Evolutionary conservation across 371 early-diverging fungal genomes (phyloP), one percentile per base, ranked within the genome.

Genomic region (Enteropsectra breve): DNA sequence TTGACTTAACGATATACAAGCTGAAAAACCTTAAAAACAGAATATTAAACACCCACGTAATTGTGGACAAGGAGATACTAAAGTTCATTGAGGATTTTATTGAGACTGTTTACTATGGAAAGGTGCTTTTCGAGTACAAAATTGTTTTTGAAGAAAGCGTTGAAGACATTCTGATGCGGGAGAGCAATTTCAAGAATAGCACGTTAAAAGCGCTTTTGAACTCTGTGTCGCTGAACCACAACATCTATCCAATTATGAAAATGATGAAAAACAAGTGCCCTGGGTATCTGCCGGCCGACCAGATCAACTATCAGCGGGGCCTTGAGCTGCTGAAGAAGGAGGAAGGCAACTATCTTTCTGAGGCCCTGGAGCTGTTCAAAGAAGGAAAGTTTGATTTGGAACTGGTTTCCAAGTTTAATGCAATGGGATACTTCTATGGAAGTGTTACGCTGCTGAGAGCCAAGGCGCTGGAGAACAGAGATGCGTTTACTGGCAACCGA

Each of bases 251-350:
- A 1, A 32, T 74, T 1, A 45, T 74, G 49, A 74, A 66, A 30
- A 55, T 23, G 0, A 30, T 74, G 29, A 58, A 43, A 23, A 48
- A 46, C n/a, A 60, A 43, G 36, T 65, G 66, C 43, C 66, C 69
- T 4, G 26, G 36, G 38, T 74, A 57, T 53, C 43, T 74, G 15
- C 74, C 74, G 24, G 21, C 69, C 11, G 57, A 74, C 23, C 64
- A 74, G 43, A 48, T 74, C 53, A 71, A 74, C 56, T 64, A 66
- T 43, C 59, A 62, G 37, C 59, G 57, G 49, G 74, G 74, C 0
- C 40, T 65, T 3, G 67, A 69, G 29, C 55, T 70, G 23, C 37
- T 74, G 28, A 63, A 61, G 48, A 74, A 69, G 28, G 45, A 38
- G 32, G 43, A 49, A 11, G 50, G 67, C 0, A 26, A 43, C 11